Conservation (phyloP, 805 yeast species). For the Barnettozyma salicaria region DNA sequence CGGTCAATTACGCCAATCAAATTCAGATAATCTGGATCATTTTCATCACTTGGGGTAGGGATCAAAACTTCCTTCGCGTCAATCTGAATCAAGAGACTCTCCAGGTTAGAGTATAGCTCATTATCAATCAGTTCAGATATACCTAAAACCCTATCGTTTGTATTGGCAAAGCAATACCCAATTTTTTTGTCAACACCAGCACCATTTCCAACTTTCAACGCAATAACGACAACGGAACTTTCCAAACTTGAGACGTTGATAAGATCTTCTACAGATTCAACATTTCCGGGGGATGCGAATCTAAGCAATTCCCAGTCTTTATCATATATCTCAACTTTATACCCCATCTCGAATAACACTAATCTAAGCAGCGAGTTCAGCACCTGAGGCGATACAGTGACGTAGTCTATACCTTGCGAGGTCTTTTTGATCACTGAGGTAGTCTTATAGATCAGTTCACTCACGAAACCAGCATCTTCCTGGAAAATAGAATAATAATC, state of each 20-base stretch:
- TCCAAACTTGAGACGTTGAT: constrained; percentile 39
- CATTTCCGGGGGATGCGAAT: constrained; percentile 86
- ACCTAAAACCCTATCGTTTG: constrained; percentile 59
- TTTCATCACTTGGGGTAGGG: constrained; percentile 32
- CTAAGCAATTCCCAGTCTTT: constrained; percentile 51
- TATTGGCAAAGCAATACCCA: constrained; percentile 78
- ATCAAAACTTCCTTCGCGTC: constrained; percentile 83
- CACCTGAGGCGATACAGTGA: constrained; percentile 74
- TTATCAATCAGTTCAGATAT: constrained; percentile 79
- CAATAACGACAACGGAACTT: constrained; percentile 44
- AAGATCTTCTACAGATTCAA: constrained; percentile 70
- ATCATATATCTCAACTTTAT: constrained; percentile 76
- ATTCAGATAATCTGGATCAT: constrained; percentile 55
- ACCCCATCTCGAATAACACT: constrained; percentile 64
- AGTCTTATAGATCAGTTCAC: constrained; percentile 80
- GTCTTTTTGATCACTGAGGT: constrained; percentile 68
- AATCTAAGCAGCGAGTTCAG: constrained; percentile 57
- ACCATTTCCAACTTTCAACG: constrained; percentile 31
- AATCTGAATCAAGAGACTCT: constrained; percentile 78
- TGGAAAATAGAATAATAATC: constrained; percentile 75
- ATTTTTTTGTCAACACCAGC: constrained; percentile 40
- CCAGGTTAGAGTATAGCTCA: constrained; percentile 81
- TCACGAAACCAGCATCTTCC: constrained; percentile 75
- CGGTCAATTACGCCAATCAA: constrained; percentile 67
- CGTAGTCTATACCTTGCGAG: constrained; percentile 48